Evolutionary conservation across 2,329 filamentous ascomycete species (phyloP).

Genomic region (Parascedosporium putredinis): DNA sequence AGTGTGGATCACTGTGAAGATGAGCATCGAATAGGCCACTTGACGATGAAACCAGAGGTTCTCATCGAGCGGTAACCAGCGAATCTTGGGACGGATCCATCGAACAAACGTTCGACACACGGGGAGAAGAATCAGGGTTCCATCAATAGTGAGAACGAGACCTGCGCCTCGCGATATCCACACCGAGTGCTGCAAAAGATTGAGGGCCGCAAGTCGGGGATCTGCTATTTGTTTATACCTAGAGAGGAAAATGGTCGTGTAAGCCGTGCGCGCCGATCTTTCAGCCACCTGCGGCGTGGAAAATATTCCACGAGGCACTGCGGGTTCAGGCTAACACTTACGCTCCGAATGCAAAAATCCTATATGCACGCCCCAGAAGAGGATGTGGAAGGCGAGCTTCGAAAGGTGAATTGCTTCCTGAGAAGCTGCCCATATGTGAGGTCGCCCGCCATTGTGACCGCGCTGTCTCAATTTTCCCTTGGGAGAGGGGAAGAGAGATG

Average conservation of each 20-base stretch:
- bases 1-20: slow-evolving; percentile 73
- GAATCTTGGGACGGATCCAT: slow-evolving; percentile 74
- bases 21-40: slow-evolving; percentile 75
- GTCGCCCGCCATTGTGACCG: slow-evolving; percentile 26
- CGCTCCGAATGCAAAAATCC: slow-evolving; percentile 79
- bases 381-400: slow-evolving; percentile 68
- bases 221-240: slow-evolving; percentile 74
- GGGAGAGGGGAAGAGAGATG: neutral
- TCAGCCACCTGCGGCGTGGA: no score
- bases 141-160: slow-evolving; percentile 74
- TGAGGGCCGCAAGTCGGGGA: slow-evolving; percentile 61
- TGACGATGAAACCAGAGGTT: slow-evolving; percentile 96
- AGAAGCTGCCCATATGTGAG: slow-evolving; percentile 32
- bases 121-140: slow-evolving; percentile 78
- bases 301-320: no score
- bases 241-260: slow-evolving; percentile 9
- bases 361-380: slow-evolving; percentile 74
- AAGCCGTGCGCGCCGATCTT: no score
- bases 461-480: neutral
- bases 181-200: slow-evolving; percentile 75
- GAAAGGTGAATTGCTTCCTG: slow-evolving; percentile 56
- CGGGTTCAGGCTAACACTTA: slow-evolving; percentile 31
- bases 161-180: slow-evolving; percentile 95
- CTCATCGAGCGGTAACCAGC: slow-evolving; percentile 89
- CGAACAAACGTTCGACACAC: slow-evolving; percentile 89